Conservation (phyloP, 192 early-diverging fungal species). For the Podila epicladia region DNA sequence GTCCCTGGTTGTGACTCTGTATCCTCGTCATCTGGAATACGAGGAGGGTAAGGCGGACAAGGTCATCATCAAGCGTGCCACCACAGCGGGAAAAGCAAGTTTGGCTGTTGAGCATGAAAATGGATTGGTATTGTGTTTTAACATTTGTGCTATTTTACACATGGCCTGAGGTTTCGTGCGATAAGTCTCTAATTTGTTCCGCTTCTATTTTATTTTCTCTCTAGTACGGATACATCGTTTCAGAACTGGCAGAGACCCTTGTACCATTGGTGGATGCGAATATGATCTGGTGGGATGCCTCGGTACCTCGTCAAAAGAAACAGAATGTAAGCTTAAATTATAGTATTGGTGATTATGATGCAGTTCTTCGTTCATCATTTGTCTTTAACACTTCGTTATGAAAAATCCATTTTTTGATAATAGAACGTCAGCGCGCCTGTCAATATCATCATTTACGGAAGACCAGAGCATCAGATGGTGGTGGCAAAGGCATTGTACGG, state of each 20-base stretch:
- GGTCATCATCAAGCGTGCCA: conserved; percentile 35
- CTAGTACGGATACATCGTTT: conserved; percentile 50
- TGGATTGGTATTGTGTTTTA: conserved; percentile 20
- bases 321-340: conserved; percentile 14
- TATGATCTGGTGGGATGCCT: conserved; percentile 50
- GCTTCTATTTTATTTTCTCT: neutral
- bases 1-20: conserved; percentile 37
- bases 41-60: conserved; percentile 37
- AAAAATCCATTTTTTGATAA: neutral
- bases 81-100: conserved; percentile 42
- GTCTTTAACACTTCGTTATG: too few relatives aligned
- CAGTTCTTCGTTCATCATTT: neutral
- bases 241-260: conserved; percentile 45
- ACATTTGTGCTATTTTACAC: neutral
- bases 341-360: neutral
- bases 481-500: conserved; percentile 42
- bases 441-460: conserved; percentile 48
- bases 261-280: conserved; percentile 45
- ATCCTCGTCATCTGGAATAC: conserved; percentile 44
- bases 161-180: neutral
- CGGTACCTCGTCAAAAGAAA: conserved; percentile 31
- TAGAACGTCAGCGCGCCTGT: conserved; percentile 50
- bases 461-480: conserved; percentile 24
- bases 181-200: neutral
- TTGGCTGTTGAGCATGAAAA: conserved; percentile 34